phyloP scores from a whole-genome alignment of 345 rosid genomes.

The Luvunga scandens region DNA sequence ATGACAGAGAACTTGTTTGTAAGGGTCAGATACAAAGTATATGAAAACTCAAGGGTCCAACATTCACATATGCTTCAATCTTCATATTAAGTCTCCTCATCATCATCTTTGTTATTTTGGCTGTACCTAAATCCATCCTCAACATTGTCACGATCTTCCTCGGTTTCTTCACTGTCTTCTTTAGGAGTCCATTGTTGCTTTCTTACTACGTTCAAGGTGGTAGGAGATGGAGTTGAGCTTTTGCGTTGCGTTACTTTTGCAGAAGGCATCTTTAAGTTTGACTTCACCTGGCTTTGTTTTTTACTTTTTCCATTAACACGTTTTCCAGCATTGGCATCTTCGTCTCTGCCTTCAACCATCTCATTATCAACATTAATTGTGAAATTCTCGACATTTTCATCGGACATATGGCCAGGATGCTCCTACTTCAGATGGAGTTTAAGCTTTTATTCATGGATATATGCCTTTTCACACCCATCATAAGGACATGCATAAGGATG shows the following conservation, averaged over 20 bases:
- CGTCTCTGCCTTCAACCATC: conserved; percentile 84
- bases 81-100: conserved; percentile 93
- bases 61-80: conserved; percentile 36
- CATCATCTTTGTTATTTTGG: conserved; percentile 69
- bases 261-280: conserved; percentile 65
- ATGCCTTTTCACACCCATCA: conserved; percentile 88
- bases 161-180: conserved; percentile 90
- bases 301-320: conserved; percentile 57
- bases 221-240: conserved; percentile 58
- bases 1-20: background rate
- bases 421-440: conserved; percentile 91
- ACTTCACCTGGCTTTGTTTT: conserved; percentile 61
- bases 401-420: conserved; percentile 79
- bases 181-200: conserved; percentile 58
- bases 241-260: conserved; percentile 52
- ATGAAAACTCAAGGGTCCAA: no score
- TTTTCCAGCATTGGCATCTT: conserved; percentile 60
- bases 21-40: background rate
- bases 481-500: conserved; percentile 94
- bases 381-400: conserved; percentile 66
- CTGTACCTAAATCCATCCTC: conserved; percentile 86
- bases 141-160: conserved; percentile 75
- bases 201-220: conserved; percentile 40
- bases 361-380: conserved; percentile 50
- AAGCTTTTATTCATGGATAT: conserved; percentile 96